Conservation (phyloP, 495 filamentous ascomycete genomes). For the Annulohypoxylon stygium region DNA sequence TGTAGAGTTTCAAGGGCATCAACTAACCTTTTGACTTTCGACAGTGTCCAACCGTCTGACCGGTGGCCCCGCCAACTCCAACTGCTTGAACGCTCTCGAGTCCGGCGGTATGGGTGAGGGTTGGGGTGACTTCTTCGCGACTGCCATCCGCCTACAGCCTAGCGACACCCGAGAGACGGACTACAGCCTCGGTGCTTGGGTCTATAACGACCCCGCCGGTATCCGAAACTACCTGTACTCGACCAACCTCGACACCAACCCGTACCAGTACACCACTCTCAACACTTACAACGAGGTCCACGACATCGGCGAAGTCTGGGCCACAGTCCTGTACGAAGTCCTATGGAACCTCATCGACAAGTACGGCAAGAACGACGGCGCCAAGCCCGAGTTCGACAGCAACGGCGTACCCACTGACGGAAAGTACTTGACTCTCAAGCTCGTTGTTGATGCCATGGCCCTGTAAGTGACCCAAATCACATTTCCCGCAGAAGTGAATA, state of each 20-base stretch:
- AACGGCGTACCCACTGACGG: constrained; percentile 64
- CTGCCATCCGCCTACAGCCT: constrained; percentile 63
- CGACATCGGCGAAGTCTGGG: constrained; percentile 65
- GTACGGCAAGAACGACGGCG: constrained; percentile 60
- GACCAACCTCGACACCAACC: constrained; percentile 61
- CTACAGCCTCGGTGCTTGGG: constrained; percentile 63
- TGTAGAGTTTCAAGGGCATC: not conserved
- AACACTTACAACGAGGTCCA: constrained; percentile 58
- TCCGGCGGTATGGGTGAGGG: constrained; percentile 68
- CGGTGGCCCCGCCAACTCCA: constrained; percentile 64
- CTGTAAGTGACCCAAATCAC: constrained; percentile 49
- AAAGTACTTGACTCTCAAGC: constrained; percentile 64
- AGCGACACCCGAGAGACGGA: constrained; percentile 60
- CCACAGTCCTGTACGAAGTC: constrained; percentile 66
- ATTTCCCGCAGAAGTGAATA: not conserved
- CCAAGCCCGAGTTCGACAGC: constrained; percentile 57
- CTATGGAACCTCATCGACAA: constrained; percentile 67
- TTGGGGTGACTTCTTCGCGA: constrained; percentile 68
- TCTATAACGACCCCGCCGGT: constrained; percentile 54
- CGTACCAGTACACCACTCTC: constrained; percentile 59
- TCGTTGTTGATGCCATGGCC: constrained; percentile 66
- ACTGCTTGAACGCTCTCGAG: constrained; percentile 60
- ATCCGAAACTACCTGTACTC: constrained; percentile 66
- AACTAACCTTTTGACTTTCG: constrained; percentile 13
- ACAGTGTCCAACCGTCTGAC: constrained; percentile 67